These are phyloP conservation scores for Teratosphaeria nubilosa DNA, from an alignment of 2,329 filamentous ascomycete species.

Conservation along the genomic window DNA sequence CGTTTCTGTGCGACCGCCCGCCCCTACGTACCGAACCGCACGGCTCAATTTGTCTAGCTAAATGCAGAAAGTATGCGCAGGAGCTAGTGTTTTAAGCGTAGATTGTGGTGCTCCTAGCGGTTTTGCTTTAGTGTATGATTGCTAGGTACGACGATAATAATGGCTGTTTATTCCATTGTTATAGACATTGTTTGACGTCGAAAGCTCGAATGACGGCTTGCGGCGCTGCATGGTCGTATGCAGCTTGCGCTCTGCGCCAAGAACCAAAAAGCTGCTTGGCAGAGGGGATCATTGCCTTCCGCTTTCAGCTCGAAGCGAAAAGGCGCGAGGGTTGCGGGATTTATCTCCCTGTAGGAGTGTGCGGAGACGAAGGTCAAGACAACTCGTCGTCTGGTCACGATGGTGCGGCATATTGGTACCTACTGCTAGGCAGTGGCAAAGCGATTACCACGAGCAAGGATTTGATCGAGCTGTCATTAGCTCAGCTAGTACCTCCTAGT, in stretches of 20 bases:
- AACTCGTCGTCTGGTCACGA: background rate
- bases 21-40: background rate
- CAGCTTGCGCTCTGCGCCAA: background rate
- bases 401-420: background rate
- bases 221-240: background rate
- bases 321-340: background rate
- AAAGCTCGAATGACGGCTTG: too few species aligned
- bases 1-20: background rate
- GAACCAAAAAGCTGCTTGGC: background rate
- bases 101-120: background rate
- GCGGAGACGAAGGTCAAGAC: background rate
- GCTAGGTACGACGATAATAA: background rate
- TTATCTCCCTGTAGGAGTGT: background rate
- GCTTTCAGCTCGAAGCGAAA: background rate
- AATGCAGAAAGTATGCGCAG: background rate
- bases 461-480: background rate
- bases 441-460: background rate
- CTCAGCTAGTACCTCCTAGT: background rate
- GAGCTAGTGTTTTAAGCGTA: background rate
- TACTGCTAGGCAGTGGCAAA: too few species aligned
- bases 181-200: too few species aligned
- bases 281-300: background rate
- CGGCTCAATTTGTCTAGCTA: background rate
- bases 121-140: background rate
- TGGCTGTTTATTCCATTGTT: too few species aligned